Evolutionary conservation across 495 filamentous ascomycete genomes (phyloP), one percentile per base, ranked within the genome.

Genomic region (Penicillium cataractarum): DNA sequence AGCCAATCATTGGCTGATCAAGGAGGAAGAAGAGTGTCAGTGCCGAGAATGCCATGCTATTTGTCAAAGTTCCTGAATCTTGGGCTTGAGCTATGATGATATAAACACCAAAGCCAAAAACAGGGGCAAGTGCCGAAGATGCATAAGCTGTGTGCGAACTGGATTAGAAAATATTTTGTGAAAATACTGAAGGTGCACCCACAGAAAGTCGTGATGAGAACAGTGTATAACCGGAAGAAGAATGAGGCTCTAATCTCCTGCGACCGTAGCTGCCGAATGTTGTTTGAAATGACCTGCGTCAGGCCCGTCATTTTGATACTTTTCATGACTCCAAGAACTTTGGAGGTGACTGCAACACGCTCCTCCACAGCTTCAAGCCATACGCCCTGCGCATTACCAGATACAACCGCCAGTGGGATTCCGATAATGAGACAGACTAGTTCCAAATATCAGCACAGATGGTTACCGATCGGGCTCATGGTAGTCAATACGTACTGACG

Each of bases 241-340:
- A 57, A 62, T 12, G 68, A 65, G 13, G 65, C 54, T 27, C 60
- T 37, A 9, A 66, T 71, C 39, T 71, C 68, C 1, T 55, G 42
- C 8, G 53, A 39, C 31, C 68, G 62, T 19, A 71, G 55, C 13
- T 63, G 67, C 13, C 68, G 70, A 29, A 72, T 60, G 83, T 72
- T 77, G 19, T 67, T 24, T 2, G 70, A 68, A 2, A 86, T 61
- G 3, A 48, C 54, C 0, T 74, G 63, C n/a, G 79, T 78, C 6
- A 88, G 64, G 3, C 85, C 87, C 8, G 81, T 76, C 80, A 87
- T 85, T 61, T 88, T 89, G 50, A 87, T 69, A 35, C 77, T 78
- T 63, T 87, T 87, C 68, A 87, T 84, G 0, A 81, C 78, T 7
- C 78, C 69, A 9, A 89, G 72, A 60, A 82, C 77, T 3, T 76